Evolutionary conservation across 163 green algal species (phyloP).

Genomic region (Coccomyxa subellipsoidea): DNA sequence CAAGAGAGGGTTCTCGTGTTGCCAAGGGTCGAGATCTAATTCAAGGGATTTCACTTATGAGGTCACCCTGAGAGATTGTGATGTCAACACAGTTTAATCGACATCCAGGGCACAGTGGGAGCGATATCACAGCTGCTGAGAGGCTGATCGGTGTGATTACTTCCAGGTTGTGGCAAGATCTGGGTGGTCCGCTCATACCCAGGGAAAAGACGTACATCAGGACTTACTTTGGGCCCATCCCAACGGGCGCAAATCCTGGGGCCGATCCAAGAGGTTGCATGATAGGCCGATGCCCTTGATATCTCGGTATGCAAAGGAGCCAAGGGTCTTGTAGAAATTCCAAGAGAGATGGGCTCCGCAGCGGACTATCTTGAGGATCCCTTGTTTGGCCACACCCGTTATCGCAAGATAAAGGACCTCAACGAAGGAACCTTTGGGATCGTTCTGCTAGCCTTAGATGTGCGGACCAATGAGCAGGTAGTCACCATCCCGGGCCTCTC

Average conservation of each 20-base stretch:
- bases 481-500: neutral
- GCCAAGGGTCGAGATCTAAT: too few species aligned
- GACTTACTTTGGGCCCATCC: neutral
- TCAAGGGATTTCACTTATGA: too few species aligned
- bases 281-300: neutral
- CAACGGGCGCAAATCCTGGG: neutral
- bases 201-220: too few species aligned
- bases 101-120: too few species aligned
- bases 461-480: constrained; percentile 15
- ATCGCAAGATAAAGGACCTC: constrained; percentile 35
- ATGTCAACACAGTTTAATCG: too few species aligned
- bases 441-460: constrained; percentile 30
- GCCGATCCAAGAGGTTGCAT: neutral
- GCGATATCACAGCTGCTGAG: too few species aligned
- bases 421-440: constrained; percentile 44
- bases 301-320: neutral
- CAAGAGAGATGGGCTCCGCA: neutral
- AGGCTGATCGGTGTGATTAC: too few species aligned
- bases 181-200: too few species aligned
- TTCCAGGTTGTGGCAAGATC: too few species aligned
- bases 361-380: constrained; percentile 11
- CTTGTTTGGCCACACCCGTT: constrained; percentile 22
- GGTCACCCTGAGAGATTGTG: too few species aligned
- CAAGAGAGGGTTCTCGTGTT: too few species aligned
- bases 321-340: neutral